Percentiles rank a stretch among this genome's conserved stretches.
These are phyloP conservation scores for Hanseniaspora guilliermondii DNA, from an alignment of 805 yeast species.

Conservation along the genomic window DNA sequence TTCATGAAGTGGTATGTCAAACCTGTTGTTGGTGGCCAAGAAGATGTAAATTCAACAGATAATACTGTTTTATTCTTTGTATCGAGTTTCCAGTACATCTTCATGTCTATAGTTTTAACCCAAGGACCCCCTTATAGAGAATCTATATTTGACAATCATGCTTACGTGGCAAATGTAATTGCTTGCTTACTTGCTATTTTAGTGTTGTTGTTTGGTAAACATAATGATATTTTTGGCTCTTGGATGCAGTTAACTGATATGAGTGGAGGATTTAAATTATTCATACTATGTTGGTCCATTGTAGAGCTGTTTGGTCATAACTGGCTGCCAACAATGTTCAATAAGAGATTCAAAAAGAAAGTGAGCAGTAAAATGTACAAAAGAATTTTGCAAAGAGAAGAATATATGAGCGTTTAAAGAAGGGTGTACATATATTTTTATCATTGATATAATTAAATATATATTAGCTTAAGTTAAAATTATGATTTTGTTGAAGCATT, in stretches of 20 bases:
- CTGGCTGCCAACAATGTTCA: slow-evolving; percentile 27
- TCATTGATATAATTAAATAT: neutral
- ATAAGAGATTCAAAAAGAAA: slow-evolving; percentile 27
- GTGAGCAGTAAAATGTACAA: slow-evolving; percentile 32
- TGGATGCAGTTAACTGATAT: slow-evolving; percentile 66
- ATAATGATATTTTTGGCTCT: slow-evolving; percentile 37
- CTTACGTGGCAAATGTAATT: slow-evolving; percentile 54
- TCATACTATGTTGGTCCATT: slow-evolving; percentile 36
- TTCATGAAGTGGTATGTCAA: slow-evolving; percentile 59
- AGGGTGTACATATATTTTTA: neutral
- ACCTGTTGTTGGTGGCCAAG: slow-evolving; percentile 74
- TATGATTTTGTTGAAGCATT: slow-evolving; percentile 37
- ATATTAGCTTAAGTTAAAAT: neutral
- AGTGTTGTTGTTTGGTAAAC: slow-evolving; percentile 44
- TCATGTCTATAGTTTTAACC: slow-evolving; percentile 71
- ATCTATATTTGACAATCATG: slow-evolving; percentile 51
- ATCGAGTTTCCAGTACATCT: slow-evolving; percentile 79
- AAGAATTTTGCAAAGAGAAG: slow-evolving; percentile 19
- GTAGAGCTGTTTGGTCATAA: slow-evolving; percentile 36
- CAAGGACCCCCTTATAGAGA: slow-evolving; percentile 91
- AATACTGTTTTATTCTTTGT: slow-evolving; percentile 73
- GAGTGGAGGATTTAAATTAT: slow-evolving; percentile 36
- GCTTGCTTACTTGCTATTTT: slow-evolving; percentile 35
- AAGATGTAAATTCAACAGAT: slow-evolving; percentile 73
- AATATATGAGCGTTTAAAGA: slow-evolving; percentile 9